Percentiles rank a stretch among this genome's conserved stretches.
These are phyloP conservation scores for Colletotrichum cereale DNA, from an alignment of 2,329 filamentous ascomycete species.

Conservation along the genomic window DNA sequence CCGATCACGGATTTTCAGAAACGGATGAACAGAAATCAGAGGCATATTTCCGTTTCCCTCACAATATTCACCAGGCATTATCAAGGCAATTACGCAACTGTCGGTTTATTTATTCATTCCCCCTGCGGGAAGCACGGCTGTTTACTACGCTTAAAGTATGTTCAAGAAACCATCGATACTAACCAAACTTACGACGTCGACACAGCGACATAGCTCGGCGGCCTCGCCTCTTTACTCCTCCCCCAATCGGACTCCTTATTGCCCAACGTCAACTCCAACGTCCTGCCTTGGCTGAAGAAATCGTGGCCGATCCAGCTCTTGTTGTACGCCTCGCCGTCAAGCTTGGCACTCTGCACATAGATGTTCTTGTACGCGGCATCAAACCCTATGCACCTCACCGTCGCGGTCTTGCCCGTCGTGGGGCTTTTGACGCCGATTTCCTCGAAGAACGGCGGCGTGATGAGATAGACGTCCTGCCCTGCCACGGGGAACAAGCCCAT, in stretches of 20 bases:
- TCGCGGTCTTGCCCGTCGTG: slow-evolving; percentile 67
- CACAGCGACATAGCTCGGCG: slow-evolving; percentile 56
- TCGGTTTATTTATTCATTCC: neutral
- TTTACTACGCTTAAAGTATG: too few relatives aligned
- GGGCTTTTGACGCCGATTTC: slow-evolving; percentile 64
- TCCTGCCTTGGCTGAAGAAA: slow-evolving; percentile 69
- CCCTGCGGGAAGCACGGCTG: neutral
- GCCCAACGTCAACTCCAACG: slow-evolving; percentile 67
- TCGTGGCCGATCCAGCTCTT: slow-evolving; percentile 72
- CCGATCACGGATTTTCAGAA: slow-evolving; percentile 11
- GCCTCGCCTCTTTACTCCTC: slow-evolving; percentile 60
- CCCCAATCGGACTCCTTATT: slow-evolving; percentile 66
- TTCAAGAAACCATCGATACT: neutral
- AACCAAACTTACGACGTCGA: slow-evolving; percentile 7
- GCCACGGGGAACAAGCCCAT: slow-evolving; percentile 68
- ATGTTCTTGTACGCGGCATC: slow-evolving; percentile 66
- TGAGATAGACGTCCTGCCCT: slow-evolving; percentile 73
- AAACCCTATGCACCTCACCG: slow-evolving; percentile 68
- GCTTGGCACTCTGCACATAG: slow-evolving; percentile 68
- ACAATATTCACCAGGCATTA: neutral
- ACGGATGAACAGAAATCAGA: slow-evolving; percentile 1
- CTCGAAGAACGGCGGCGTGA: slow-evolving; percentile 72
- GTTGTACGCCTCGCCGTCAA: slow-evolving; percentile 66
- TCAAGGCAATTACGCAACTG: neutral
- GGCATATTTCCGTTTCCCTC: neutral